A percentile compares a stretch with the other conserved stretches of the same genome.
Evolutionary conservation across 179 eudicot genomes (phyloP).

Genomic region (Silene noctiflora): DNA sequence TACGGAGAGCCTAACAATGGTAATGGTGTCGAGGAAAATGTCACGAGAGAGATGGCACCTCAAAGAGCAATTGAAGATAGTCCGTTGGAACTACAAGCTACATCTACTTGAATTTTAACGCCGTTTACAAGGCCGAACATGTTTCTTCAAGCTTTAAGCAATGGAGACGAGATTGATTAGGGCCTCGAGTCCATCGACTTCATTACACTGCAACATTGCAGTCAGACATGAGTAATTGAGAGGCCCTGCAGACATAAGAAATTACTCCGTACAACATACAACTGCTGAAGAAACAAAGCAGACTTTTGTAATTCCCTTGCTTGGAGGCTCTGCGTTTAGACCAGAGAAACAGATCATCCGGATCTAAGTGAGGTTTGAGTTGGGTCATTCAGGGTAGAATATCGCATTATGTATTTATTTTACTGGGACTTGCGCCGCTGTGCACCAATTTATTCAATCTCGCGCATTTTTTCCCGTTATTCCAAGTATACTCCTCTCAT

Average conservation of each 20-base stretch:
- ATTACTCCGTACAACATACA: too few relatives aligned
- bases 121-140: background rate
- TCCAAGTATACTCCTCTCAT: too few relatives aligned
- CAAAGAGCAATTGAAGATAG: background rate
- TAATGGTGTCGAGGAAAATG: background rate
- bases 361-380: too few relatives aligned
- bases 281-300: too few relatives aligned
- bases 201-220: background rate
- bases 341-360: too few relatives aligned
- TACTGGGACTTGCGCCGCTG: too few relatives aligned
- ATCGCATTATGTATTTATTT: too few relatives aligned
- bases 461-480: too few relatives aligned
- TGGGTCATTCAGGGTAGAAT: too few relatives aligned
- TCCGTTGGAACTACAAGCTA: background rate
- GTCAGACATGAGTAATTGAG: background rate
- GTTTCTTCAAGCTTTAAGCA: background rate
- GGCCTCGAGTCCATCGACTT: background rate
- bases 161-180: background rate
- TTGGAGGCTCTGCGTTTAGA: too few relatives aligned
- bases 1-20: conserved; percentile 21
- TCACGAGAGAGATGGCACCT: background rate
- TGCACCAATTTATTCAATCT: too few relatives aligned
- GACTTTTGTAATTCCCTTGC: too few relatives aligned
- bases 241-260: background rate
- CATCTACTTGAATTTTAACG: background rate